Conservation (phyloP, 2,329 filamentous ascomycete species). For the Ophiocordyceps robertsii region DNA sequence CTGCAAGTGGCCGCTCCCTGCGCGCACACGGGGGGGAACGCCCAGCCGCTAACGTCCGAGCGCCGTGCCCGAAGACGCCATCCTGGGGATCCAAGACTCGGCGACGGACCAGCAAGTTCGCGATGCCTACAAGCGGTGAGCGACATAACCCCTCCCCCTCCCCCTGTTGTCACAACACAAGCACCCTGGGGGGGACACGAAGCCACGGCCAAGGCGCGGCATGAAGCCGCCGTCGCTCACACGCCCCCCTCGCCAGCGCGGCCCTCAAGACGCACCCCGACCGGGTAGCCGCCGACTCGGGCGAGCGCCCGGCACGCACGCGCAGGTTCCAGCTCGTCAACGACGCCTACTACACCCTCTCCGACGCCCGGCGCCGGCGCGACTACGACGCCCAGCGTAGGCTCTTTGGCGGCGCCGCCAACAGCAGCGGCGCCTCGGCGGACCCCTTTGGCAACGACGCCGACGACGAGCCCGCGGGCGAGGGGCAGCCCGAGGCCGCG, state of each 20-base stretch:
- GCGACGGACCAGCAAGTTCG: constrained; percentile 76
- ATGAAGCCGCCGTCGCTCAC: no score
- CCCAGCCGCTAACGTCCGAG: background rate
- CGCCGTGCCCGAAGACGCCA: constrained; percentile 40
- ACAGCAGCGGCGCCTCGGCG: background rate
- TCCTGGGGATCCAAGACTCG: constrained; percentile 59
- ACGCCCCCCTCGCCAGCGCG: constrained; percentile 43
- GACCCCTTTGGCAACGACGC: constrained; percentile 34
- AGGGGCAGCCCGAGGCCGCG: background rate
- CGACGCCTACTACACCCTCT: constrained; percentile 86
- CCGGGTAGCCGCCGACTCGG: constrained; percentile 70
- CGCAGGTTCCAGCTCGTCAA: constrained; percentile 85
- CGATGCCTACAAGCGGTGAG: constrained; percentile 82
- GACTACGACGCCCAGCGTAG: constrained; percentile 66
- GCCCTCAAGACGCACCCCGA: constrained; percentile 91
- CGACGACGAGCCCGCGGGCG: constrained; percentile 16
- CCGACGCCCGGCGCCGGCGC: constrained; percentile 58
- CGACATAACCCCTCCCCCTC: no score
- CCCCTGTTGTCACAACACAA: no score
- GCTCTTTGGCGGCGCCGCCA: constrained; percentile 11
- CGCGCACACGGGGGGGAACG: background rate
- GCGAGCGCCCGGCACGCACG: constrained; percentile 69
- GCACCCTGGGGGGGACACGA: no score
- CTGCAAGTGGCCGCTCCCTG: constrained; percentile 30
- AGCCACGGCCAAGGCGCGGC: no score